These are phyloP conservation scores for Clarireedia hainanense DNA, from an alignment of 2,329 filamentous ascomycete genomes.

Conservation along the genomic window DNA sequence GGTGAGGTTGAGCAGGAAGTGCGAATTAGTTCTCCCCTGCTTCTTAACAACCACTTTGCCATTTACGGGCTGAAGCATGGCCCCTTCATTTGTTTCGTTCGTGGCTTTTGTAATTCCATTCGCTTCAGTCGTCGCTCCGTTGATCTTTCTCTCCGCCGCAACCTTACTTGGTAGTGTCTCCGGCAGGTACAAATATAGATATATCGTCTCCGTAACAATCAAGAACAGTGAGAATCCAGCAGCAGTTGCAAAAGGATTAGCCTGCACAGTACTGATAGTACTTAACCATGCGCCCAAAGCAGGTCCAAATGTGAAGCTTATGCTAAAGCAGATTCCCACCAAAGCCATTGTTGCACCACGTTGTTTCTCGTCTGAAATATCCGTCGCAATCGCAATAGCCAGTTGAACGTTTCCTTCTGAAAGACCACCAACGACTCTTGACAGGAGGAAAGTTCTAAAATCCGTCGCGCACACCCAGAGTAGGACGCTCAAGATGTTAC, in stretches of 20 bases:
- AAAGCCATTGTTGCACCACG: conserved; percentile 91
- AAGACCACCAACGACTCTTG: conserved; percentile 81
- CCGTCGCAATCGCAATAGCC: conserved; percentile 90
- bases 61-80: conserved; percentile 22
- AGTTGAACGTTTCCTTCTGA: conserved; percentile 97
- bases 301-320: conserved; percentile 95
- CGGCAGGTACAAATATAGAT: conserved; percentile 76
- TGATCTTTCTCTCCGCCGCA: conserved; percentile 26
- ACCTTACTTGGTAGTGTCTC: conserved; percentile 69
- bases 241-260: conserved; percentile 90
- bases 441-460: conserved; percentile 94
- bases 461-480: conserved; percentile 91
- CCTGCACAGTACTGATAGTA: conserved; percentile 66
- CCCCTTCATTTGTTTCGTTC: conserved; percentile 9
- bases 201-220: conserved; percentile 79
- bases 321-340: conserved; percentile 91
- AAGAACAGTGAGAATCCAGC: conserved; percentile 80
- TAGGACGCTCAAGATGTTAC: conserved; percentile 87
- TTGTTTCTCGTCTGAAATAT: conserved; percentile 80
- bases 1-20: conserved; percentile 70
- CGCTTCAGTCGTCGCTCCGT: conserved; percentile 18
- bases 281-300: conserved; percentile 83
- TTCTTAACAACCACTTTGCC: conserved; percentile 19
- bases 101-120: conserved; percentile 5
- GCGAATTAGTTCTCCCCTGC: conserved; percentile 60